A percentile compares a stretch with the other conserved stretches of the same genome.
These are phyloP conservation scores for Cercospora brassicicola DNA, from an alignment of 2,329 filamentous ascomycete genomes.

Conservation along the genomic window DNA sequence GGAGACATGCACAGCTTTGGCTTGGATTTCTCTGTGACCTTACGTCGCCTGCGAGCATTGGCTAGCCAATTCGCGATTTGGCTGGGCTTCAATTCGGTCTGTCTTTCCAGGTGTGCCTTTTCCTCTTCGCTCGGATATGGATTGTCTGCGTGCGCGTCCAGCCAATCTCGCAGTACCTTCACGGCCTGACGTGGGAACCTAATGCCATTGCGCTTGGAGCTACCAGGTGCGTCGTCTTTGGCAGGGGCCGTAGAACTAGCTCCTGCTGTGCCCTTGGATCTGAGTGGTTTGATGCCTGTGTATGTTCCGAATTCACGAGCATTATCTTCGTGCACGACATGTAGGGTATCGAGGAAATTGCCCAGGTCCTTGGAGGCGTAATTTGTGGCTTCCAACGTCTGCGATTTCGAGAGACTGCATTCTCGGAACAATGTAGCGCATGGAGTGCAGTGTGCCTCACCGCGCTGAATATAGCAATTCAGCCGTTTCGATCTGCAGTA, in stretches of 20 bases:
- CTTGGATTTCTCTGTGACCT: constrained; percentile 58
- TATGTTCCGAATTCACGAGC: constrained; percentile 37
- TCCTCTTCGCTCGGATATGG: constrained; percentile 88
- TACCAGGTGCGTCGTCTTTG: constrained; percentile 39
- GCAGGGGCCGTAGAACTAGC: constrained; percentile 17
- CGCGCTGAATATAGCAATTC: constrained; percentile 47
- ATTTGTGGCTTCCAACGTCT: constrained; percentile 33
- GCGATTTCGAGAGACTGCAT: constrained; percentile 48
- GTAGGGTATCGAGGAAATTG: constrained; percentile 50
- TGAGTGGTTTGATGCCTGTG: constrained; percentile 38
- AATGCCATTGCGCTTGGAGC: constrained; percentile 55
- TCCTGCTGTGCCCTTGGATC: constrained; percentile 26
- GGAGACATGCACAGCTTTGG: constrained; percentile 55
- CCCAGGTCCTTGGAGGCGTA: constrained; percentile 30
- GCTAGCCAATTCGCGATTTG: constrained; percentile 93
- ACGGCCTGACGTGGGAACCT: constrained; percentile 80
- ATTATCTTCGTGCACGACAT: constrained; percentile 47
- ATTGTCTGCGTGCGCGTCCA: constrained; percentile 74
- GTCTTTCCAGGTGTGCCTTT: constrained; percentile 73
- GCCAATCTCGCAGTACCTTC: constrained; percentile 80
- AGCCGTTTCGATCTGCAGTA: constrained; percentile 51
- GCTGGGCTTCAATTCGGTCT: constrained; percentile 76
- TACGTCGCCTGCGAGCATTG: constrained; percentile 80
- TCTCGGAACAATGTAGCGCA: constrained; percentile 51
- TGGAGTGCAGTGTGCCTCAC: constrained; percentile 47